These are phyloP conservation scores for Mesostigma viride DNA, from an alignment of 139 green algal genomes.

Conservation along the genomic window DNA sequence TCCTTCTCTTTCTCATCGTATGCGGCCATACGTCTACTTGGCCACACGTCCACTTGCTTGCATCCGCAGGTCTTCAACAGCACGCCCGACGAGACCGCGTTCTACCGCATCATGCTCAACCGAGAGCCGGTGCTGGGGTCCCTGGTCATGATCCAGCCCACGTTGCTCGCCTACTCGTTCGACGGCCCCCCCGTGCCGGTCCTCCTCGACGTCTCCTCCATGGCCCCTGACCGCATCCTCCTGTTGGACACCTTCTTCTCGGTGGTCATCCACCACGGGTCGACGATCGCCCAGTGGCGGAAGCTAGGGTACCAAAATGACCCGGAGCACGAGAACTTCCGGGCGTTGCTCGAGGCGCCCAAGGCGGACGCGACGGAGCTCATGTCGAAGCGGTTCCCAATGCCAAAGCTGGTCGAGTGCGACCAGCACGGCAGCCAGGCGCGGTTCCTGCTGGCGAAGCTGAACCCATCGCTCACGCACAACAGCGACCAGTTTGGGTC, in stretches of 20 bases:
- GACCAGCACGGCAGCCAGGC: conserved; percentile 48
- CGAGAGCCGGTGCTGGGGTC: conserved; percentile 31
- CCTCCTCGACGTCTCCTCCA: conserved; percentile 43
- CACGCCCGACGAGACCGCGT: conserved; percentile 49
- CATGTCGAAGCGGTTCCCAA: conserved; percentile 27
- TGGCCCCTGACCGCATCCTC: conserved; percentile 39
- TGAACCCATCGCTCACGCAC: conserved; percentile 48
- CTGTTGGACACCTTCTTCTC: conserved; percentile 46
- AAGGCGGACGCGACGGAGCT: conserved; percentile 32
- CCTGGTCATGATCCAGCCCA: conserved; percentile 49
- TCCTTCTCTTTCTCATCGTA: neutral
- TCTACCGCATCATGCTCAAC: conserved; percentile 43
- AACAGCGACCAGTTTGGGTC: conserved; percentile 16
- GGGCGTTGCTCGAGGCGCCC: conserved; percentile 37
- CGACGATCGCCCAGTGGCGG: conserved; percentile 42
- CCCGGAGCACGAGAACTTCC: conserved; percentile 39
- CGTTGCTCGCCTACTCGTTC: conserved; percentile 44
- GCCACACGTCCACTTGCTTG: too few relatives aligned
- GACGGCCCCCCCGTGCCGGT: conserved; percentile 33
- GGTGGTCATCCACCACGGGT: conserved; percentile 41
- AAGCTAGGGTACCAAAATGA: conserved; percentile 39
- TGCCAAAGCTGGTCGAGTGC: conserved; percentile 43
- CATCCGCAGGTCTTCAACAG: conserved; percentile 55
- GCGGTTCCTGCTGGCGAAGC: conserved; percentile 49
- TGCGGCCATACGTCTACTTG: too few relatives aligned